Evolutionary conservation across 495 filamentous ascomycete genomes (phyloP), one percentile per base, ranked within the genome.

Genomic region (Aspergillus diversus): DNA sequence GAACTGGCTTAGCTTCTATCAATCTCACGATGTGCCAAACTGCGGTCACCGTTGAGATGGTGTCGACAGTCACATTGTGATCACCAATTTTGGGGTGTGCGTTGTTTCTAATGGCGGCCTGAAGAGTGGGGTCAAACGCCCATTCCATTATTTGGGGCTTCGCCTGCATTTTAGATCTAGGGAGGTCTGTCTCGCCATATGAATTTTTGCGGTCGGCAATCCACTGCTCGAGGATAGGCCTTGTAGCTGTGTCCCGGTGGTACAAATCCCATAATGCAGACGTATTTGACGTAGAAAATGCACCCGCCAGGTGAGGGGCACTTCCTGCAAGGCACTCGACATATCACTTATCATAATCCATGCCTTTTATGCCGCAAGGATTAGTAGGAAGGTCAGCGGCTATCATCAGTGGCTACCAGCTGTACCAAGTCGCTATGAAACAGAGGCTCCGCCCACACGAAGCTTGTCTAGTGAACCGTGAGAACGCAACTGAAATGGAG

Each of bases 131-230:
- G 31, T 11, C 31, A 7, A 27, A 53, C 27, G 50, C 50, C 16
- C 16, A 17, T 8, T 53, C 50, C 50, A 53, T 53, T n/a, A 53
- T 33, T 9, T 55, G 52, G 5, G 52, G 27, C 33, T 15, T 55
- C 6, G 16, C 16, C 15, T 4, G 27, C 0, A 1, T 27, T 8
- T 55, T 34, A 8, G 8, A 33, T 33, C 5, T 31, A 7, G 11
- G 31, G 27, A 55, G 33, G 6, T 13, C 13, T 11, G 8, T 33
- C 6, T 1, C 31, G 15, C 32, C 17, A n/a, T 55, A 55, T 12
- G 33, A 16, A 17, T 15, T 33, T 31, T 55, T 13, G 50, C 52
- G 52, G 52, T 55, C 27, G 33, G 8, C 34, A 12, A 55, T 16
- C 9, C n/a, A 55, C 11, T 33, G 27, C 5, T 55, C 52, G 11